phyloP scores from a whole-genome alignment of 164 flowering plant genomes.

The Dillenia turbinata region DNA sequence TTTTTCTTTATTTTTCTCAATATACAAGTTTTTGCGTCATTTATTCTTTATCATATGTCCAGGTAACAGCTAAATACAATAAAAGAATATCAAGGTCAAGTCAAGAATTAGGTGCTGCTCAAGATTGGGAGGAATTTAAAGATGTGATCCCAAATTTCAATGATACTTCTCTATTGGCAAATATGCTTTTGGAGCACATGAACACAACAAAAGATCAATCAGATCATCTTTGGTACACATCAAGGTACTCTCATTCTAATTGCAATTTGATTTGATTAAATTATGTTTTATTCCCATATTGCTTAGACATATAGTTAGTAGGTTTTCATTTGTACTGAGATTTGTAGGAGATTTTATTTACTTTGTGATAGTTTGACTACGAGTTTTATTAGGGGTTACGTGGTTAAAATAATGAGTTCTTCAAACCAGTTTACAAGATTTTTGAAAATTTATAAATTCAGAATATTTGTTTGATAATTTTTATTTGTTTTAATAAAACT shows the following conservation, averaged over 20 bases:
- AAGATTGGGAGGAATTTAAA: constrained; percentile 30
- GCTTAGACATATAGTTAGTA: too few relatives aligned
- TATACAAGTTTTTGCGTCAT: background rate
- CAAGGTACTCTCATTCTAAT: too few relatives aligned
- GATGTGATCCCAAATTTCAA: constrained; percentile 32
- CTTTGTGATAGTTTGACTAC: too few relatives aligned
- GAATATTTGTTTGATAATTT: too few relatives aligned
- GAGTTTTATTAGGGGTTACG: too few relatives aligned
- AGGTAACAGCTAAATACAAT: constrained; percentile 45
- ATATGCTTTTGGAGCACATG: constrained; percentile 40
- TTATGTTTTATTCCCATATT: too few relatives aligned
- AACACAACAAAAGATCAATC: constrained; percentile 43
- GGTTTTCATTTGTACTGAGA: too few relatives aligned
- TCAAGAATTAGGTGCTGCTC: constrained; percentile 11
- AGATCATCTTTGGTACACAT: constrained; percentile 30
- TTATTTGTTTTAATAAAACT: too few relatives aligned
- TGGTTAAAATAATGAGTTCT: constrained; percentile 2
- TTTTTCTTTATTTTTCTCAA: background rate
- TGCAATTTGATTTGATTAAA: too few relatives aligned
- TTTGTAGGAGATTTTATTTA: too few relatives aligned
- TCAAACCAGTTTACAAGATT: too few relatives aligned
- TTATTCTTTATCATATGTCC: background rate
- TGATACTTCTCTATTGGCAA: constrained; percentile 21
- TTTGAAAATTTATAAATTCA: too few relatives aligned
- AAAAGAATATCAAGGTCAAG: constrained; percentile 24